Evolutionary conservation across 2,329 filamentous ascomycete genomes (phyloP).

Genomic region (Herpotrichia juniperi): DNA sequence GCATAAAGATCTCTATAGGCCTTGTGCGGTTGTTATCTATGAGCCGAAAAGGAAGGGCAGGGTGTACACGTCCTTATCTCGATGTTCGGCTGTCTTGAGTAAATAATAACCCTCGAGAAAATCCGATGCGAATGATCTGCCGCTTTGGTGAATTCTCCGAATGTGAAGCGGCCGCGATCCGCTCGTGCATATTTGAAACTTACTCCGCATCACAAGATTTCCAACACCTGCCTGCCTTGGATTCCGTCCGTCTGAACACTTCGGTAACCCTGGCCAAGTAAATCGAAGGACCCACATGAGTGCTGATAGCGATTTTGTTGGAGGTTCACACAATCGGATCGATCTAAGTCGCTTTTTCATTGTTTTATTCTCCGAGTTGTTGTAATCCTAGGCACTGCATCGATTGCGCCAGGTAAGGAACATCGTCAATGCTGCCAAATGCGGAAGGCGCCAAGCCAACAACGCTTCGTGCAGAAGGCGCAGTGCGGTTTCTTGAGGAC

Average conservation of each 20-base stretch:
- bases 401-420: constrained; percentile 17
- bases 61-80: constrained; percentile 33
- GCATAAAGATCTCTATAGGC: constrained; percentile 14
- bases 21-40: constrained; percentile 2
- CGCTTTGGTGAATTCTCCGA: not conserved
- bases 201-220: not conserved
- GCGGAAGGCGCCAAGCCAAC: constrained; percentile 8
- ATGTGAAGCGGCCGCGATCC: not conserved
- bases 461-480: constrained; percentile 1
- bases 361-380: constrained; percentile 29
- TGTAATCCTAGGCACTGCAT: constrained; percentile 9
- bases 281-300: not conserved
- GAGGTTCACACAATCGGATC: constrained; percentile 1
- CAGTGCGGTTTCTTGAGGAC: constrained; percentile 3
- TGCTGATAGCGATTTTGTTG: not conserved
- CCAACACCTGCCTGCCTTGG: not conserved
- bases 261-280: too few species aligned
- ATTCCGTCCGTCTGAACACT: too few species aligned
- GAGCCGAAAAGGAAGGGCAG: constrained; percentile 8
- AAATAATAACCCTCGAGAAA: not conserved
- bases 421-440: not conserved
- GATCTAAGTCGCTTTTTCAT: constrained; percentile 11
- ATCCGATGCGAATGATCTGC: not conserved
- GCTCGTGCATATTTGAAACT: not conserved
- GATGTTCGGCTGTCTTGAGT: constrained; percentile 3